A percentile compares a stretch with the other conserved stretches of the same genome.
Evolutionary conservation across 768 basidiomycete genomes (phyloP).

Genomic region (Steccherinum ochraceum): DNA sequence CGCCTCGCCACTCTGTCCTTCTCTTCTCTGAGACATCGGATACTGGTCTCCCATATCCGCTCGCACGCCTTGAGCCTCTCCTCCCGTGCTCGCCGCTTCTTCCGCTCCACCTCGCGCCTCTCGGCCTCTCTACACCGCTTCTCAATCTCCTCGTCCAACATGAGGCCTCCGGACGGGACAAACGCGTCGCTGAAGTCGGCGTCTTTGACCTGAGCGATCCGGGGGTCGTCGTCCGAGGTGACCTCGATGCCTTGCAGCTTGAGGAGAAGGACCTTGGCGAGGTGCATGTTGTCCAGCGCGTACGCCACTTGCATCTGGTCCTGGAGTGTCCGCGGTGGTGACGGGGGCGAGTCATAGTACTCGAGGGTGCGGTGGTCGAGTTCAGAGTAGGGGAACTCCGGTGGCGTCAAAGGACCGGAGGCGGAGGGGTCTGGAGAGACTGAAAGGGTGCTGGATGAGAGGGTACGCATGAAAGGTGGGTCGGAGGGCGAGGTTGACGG

Average conservation of each 20-base stretch:
- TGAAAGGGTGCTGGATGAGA: constrained; percentile 20
- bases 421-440: constrained; percentile 17
- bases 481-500: constrained; percentile 12
- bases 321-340: constrained; percentile 39
- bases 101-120: constrained; percentile 27
- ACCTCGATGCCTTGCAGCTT: constrained; percentile 57
- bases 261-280: constrained; percentile 59
- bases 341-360: constrained; percentile 40
- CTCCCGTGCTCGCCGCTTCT: constrained; percentile 25
- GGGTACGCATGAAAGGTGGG: constrained; percentile 8
- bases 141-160: constrained; percentile 35
- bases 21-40: constrained; percentile 15
- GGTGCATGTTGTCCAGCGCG: constrained; percentile 59
- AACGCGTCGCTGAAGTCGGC: constrained; percentile 38
- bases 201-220: constrained; percentile 53
- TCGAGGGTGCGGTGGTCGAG: constrained; percentile 26
- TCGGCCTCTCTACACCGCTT: constrained; percentile 33
- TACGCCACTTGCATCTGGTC: constrained; percentile 67
- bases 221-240: constrained; percentile 51
- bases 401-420: constrained; percentile 20
- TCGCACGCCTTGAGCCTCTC: constrained; percentile 19
- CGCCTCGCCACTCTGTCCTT: constrained; percentile 14
- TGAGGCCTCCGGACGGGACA: constrained; percentile 30
- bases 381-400: constrained; percentile 24
- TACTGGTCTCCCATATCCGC: constrained; percentile 22